These are phyloP conservation scores for Irpex sp. DNA, from an alignment of 1,284 basidiomycete species.

Conservation along the genomic window DNA sequence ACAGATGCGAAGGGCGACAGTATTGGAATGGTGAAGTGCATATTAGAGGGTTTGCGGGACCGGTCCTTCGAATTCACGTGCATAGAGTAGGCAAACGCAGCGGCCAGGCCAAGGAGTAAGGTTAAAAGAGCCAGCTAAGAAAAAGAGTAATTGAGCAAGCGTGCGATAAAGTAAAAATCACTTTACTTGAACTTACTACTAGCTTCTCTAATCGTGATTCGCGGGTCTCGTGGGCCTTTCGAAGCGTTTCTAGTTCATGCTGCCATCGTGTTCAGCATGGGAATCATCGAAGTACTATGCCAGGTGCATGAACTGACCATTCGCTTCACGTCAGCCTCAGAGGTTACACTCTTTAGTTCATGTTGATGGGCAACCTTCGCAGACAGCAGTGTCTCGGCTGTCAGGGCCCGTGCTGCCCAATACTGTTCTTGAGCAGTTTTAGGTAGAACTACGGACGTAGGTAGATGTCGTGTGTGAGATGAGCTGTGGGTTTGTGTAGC, in stretches of 20 bases:
- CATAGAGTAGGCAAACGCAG: slow-evolving; percentile 41
- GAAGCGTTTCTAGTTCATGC: slow-evolving; percentile 6
- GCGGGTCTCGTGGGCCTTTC: slow-evolving; percentile 2
- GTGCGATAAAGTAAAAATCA: background rate
- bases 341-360: slow-evolving; percentile 40
- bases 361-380: slow-evolving; percentile 42
- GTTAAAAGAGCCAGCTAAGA: slow-evolving; percentile 39
- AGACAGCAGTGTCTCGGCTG: slow-evolving; percentile 53
- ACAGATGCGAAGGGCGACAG: slow-evolving; percentile 24
- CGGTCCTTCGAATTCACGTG: background rate
- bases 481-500: background rate
- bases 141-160: background rate
- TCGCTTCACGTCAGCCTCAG: slow-evolving; percentile 41
- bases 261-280: background rate
- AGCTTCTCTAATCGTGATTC: slow-evolving; percentile 22
- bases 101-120: slow-evolving; percentile 37
- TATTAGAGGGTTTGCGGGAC: slow-evolving; percentile 20
- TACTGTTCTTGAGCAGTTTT: slow-evolving; percentile 41
- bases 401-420: slow-evolving; percentile 59
- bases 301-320: slow-evolving; percentile 31
- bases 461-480: background rate
- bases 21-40: slow-evolving; percentile 24
- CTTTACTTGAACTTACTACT: slow-evolving; percentile 38
- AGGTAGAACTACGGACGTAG: slow-evolving; percentile 6
- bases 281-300: background rate